Base-by-base conservation (phyloP, 352 stramenopile genomes). In the Pythium grandisporangium region DNA sequence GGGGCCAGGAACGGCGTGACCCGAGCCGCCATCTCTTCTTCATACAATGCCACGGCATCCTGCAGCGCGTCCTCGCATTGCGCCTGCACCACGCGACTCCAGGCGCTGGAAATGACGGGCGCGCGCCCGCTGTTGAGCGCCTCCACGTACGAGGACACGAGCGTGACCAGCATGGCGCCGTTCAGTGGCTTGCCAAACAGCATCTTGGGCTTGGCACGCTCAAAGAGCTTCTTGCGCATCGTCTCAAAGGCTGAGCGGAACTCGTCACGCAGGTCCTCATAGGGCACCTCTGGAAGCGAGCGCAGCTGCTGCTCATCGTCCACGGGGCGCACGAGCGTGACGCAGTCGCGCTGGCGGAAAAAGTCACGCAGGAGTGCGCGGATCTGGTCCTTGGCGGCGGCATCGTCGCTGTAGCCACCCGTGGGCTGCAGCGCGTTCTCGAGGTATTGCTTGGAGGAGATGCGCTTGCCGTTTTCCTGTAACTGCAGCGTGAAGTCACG, bases 401-500 rank as follows among this genome's bases (percentile, higher is more conserved):
- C 68, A 29, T 93, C 80, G 37, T 85, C 71, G 40, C 65, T 86
- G 57, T 87, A 85, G 19, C 78, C 74, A 37, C 75, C 73, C 34
- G 76, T 67, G 1, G 84, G 75, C 53, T 93, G 73, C 26, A 96
- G 60, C 32, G 84, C 77, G 43, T 83, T 89, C 53, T 95, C 82
- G 7, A 96, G 53, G 47, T 96, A 96, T 49, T 95, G 78, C 35
- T 84, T 88, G 36, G 79, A 71, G 25, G 80, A 85, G 57, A 95
- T 95, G 20, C 69, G 70, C 58, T 89, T 87, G 37, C 84, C 82
- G 25, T 91, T 84, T 36, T 94, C 78, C 36, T 87, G 63, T 25
- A 95, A 48, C 48, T 88, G 72, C 25, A 96, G 59, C 30, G 82
- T 89, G 39, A 96, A 96, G 53, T 96, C 85, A 10, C 85, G 67